These are phyloP conservation scores for Silene latifolia DNA, from an alignment of 148 eudicot genomes.

Conservation along the genomic window DNA sequence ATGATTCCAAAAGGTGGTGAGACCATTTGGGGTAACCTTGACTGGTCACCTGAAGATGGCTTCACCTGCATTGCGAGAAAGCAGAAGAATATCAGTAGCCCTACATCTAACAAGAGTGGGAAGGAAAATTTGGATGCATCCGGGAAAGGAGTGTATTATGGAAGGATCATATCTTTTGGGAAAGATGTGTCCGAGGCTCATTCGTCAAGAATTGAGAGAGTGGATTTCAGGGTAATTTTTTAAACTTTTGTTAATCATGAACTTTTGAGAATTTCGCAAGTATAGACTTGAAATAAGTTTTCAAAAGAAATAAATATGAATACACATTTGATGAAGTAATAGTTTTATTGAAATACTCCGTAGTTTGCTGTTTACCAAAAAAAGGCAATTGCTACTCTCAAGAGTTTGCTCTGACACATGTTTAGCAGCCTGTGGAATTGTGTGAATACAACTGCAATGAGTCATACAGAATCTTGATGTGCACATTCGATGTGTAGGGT, in stretches of 20 bases:
- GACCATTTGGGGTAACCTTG: conserved; percentile 96
- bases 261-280: no score
- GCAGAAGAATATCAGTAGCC: conserved; percentile 39
- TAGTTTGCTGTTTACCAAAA: no score
- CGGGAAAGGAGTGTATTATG: conserved; percentile 53
- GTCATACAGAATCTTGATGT: background rate
- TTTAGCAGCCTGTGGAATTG: background rate
- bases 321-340: background rate
- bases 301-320: no score
- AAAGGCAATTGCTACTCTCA: no score
- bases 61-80: conserved; percentile 46
- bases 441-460: background rate
- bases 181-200: conserved; percentile 53
- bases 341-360: no score
- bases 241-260: no score
- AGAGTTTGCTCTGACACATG: no score
- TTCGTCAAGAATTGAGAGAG: no score
- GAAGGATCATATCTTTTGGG: conserved; percentile 87
- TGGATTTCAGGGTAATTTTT: no score
- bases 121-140: conserved; percentile 28
- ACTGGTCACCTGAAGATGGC: conserved; percentile 91
- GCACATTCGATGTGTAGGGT: background rate
- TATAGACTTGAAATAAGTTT: no score
- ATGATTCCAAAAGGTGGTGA: conserved; percentile 99
- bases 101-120: conserved; percentile 26